Evolutionary conservation across 306 rosid genomes (phyloP).

Genomic region (Amphicarpaea edgeworthii): DNA sequence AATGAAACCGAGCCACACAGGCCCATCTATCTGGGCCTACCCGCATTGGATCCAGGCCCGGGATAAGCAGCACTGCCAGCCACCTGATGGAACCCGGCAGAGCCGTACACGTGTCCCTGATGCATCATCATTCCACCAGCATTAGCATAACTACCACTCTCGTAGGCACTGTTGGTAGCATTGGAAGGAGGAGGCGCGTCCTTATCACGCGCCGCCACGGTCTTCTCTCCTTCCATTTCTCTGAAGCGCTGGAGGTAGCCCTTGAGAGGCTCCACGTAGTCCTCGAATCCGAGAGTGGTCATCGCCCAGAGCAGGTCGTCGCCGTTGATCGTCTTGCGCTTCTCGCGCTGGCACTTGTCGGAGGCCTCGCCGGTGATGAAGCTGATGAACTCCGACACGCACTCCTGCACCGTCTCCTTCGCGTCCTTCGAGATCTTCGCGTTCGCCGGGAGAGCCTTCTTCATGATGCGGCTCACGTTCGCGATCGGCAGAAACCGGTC

Average conservation of each 20-base stretch:
- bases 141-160: conserved; percentile 43
- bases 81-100: conserved; percentile 70
- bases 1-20: not conserved
- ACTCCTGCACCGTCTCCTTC: conserved; percentile 94
- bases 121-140: conserved; percentile 59
- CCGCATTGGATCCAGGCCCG: conserved; percentile 62
- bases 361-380: conserved; percentile 97
- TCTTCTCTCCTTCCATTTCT: conserved; percentile 91
- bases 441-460: conserved; percentile 89
- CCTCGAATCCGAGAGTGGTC: conserved; percentile 89
- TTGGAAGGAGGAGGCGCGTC: conserved; percentile 13
- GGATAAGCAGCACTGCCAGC: conserved; percentile 52
- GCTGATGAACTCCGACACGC: conserved; percentile 95
- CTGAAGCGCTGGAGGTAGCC: conserved; percentile 78
- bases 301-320: conserved; percentile 95
- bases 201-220: conserved; percentile 75
- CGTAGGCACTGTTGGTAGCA: conserved; percentile 39
- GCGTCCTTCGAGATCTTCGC: conserved; percentile 97
- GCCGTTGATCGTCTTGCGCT: conserved; percentile 94
- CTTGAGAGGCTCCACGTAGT: conserved; percentile 90
- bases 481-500: conserved; percentile 88
- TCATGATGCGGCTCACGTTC: conserved; percentile 95
- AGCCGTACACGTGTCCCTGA: conserved; percentile 81
- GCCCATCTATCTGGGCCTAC: conserved; percentile 54
- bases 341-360: conserved; percentile 95